These are phyloP conservation scores for Colletotrichum sp. DNA, from an alignment of 2,329 filamentous ascomycete genomes.

Conservation along the genomic window DNA sequence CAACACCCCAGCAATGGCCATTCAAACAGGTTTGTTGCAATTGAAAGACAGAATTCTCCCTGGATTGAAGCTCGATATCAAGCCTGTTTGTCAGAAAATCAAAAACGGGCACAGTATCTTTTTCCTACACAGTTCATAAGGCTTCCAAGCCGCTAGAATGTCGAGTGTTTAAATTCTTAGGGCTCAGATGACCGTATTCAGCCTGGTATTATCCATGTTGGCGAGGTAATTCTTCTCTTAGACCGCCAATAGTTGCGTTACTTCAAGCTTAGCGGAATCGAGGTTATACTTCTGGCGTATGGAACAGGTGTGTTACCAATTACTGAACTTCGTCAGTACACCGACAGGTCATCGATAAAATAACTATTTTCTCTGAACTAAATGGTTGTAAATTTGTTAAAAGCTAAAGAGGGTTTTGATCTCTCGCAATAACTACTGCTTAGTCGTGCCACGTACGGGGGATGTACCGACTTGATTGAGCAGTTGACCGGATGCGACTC, in stretches of 20 bases:
- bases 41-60: neutral
- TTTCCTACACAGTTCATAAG: no score
- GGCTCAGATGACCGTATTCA: no score
- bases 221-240: no score
- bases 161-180: no score
- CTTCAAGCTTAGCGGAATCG: neutral
- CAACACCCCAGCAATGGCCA: neutral
- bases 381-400: neutral
- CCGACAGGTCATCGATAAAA: rapidly evolving
- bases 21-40: neutral
- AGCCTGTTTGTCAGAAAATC: neutral
- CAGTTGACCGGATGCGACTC: neutral
- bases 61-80: neutral
- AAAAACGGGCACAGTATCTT: neutral
- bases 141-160: no score
- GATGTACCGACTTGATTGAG: neutral
- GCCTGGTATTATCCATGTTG: no score
- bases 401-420: neutral
- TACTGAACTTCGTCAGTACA: neutral
- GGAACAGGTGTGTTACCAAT: neutral
- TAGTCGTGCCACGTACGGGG: neutral
- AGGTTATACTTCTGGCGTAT: no score
- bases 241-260: neutral
- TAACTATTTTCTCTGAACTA: neutral
- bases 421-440: neutral